Percentiles rank a stretch among this genome's conserved stretches.
phyloP scores from a whole-genome alignment of 2,329 filamentous ascomycete genomes.

The Fusarium denticulatum region DNA sequence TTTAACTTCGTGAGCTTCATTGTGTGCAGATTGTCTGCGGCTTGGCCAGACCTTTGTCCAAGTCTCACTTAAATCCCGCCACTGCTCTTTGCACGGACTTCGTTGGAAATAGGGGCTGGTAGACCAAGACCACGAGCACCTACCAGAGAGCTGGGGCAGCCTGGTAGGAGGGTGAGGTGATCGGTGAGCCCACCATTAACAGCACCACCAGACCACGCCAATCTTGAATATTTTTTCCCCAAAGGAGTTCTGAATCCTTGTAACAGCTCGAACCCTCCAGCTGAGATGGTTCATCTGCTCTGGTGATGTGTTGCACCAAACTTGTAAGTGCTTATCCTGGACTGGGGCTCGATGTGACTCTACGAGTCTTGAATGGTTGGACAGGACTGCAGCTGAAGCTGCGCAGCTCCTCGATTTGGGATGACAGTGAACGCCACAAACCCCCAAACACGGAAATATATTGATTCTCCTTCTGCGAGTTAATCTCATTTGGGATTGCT shows the following conservation, averaged over 20 bases:
- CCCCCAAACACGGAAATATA: constrained; percentile 19
- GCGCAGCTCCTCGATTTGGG: constrained; percentile 16
- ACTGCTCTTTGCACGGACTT: constrained; percentile 32
- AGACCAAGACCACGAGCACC: constrained; percentile 18
- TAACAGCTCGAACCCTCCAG: constrained; percentile 29
- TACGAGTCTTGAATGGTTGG: constrained; percentile 25
- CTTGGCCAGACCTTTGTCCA: constrained; percentile 25
- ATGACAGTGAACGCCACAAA: constrained; percentile 12
- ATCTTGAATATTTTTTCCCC: constrained; percentile 27
- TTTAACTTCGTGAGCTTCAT: constrained; percentile 18
- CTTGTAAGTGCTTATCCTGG: constrained; percentile 1
- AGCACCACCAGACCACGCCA: constrained; percentile 32
- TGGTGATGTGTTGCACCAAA: constrained; percentile 22
- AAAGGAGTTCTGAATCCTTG: constrained; percentile 22
- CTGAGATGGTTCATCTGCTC: constrained; percentile 33
- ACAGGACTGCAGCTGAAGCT: constrained; percentile 16
- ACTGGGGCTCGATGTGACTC: constrained; percentile 19
- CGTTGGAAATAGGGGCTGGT: constrained; percentile 36
- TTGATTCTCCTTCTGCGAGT: constrained; percentile 5
- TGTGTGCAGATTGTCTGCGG: constrained; percentile 24
- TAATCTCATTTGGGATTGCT: constrained; percentile 38
- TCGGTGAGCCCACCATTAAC: constrained; percentile 40
- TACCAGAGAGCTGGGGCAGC: constrained; percentile 13
- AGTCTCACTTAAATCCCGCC: constrained; percentile 29
- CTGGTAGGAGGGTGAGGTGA: constrained; percentile 40